Evolutionary conservation across 176 grass and related monocot genomes (phyloP).

Genomic region (Dendrocalamus sinicus): DNA sequence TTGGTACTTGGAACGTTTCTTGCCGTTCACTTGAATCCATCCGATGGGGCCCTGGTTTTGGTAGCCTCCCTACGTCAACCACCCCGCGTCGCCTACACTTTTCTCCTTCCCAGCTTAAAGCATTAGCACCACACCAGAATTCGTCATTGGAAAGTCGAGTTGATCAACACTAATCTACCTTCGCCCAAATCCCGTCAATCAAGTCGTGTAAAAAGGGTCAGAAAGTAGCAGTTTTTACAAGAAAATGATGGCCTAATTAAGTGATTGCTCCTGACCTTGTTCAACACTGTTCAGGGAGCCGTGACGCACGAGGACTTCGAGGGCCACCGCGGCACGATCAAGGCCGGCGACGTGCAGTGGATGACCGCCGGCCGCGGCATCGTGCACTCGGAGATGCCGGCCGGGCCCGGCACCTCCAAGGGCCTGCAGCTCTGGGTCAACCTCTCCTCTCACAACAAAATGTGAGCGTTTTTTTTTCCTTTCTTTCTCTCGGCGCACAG

Average conservation of each 20-base stretch:
- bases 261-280: not conserved
- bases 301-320: constrained; percentile 88
- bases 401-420: constrained; percentile 63
- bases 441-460: constrained; percentile 92
- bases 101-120: not conserved
- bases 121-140: constrained; percentile 6
- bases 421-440: constrained; percentile 99
- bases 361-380: constrained; percentile 97
- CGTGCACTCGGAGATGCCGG: constrained; percentile 96
- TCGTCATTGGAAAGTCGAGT: not conserved
- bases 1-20: constrained; percentile 35
- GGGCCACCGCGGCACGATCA: constrained; percentile 90
- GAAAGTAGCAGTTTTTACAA: not conserved
- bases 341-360: constrained; percentile 95
- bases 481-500: too few species aligned
- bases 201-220: not conserved
- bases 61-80: constrained; percentile 27
- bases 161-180: not conserved
- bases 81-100: not conserved
- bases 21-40: constrained; percentile 23
- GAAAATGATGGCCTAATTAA: not conserved
- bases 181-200: not conserved
- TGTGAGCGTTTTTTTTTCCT: constrained; percentile 38
- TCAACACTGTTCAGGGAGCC: constrained; percentile 56
- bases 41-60: constrained; percentile 1